Evolutionary conservation across 441 rosid genomes (phyloP), one percentile per base, ranked within the genome.

Genomic region (Theobroma grandiflorum): DNA sequence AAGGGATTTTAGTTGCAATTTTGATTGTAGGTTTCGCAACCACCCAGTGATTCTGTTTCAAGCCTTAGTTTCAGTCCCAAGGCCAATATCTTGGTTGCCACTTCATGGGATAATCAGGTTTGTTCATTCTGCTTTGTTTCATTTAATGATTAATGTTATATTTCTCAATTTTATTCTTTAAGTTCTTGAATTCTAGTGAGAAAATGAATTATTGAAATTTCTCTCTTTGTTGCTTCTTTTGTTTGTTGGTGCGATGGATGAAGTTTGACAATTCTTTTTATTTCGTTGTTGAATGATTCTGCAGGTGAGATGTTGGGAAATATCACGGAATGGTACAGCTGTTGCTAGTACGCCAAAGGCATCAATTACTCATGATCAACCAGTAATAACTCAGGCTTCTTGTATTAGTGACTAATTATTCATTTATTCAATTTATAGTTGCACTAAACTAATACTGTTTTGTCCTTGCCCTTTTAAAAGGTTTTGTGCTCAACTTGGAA

Each of bases 51-150:
- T 84, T 94, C 98, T 2, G 86, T 95, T 78, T 94, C 98, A 0
- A 97, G 99, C 84, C 96, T 96, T 79, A 50, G 88, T 87, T 96
- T 96, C 86, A 95, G 99, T 86, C 94, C 99, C 9, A 91, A 90
- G 86, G 98, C 98, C 53, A 96, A 95, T 74, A 81, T 90, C 63
- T 91, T 97, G 82, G 89, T 95, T 58, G 98, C 98, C 16, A 94
- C 97, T 79, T 95, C 99, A 33, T 97, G 99, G 99, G 99, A 97
- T 89, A 97, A 94, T 83, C 99, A 97, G 97, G 99, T 97, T 76
- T 69, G 79, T 76, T 33, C 12, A 55, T 61, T 31, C 15, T 72
- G 64, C 71, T 67, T 55, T 79, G 47, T 37, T 52, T 74, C 67
- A 26, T 59, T 72, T 57, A 18, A 8, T 78, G 4, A 50, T 18